A percentile compares a stretch with the other conserved stretches of the same genome.
Evolutionary conservation across 768 basidiomycete genomes (phyloP).

Genomic region (Trichaptum fuscoviolaceum): DNA sequence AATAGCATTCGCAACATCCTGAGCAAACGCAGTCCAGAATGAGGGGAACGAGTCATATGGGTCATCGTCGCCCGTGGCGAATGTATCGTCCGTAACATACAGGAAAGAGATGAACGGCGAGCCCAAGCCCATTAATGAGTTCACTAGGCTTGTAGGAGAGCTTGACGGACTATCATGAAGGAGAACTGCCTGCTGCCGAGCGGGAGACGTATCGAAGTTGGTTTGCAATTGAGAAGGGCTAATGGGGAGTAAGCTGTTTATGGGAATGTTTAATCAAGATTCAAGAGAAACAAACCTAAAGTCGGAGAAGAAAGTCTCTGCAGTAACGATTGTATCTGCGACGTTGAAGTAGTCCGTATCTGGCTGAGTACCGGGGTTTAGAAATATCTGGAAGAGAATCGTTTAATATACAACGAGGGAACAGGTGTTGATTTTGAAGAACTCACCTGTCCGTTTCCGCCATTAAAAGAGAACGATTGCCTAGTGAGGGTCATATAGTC

Average conservation of each 20-base stretch:
- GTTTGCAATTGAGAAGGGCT: constrained; percentile 22
- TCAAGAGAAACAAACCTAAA: constrained; percentile 26
- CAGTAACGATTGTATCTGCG: constrained; percentile 26
- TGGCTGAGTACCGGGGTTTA: constrained; percentile 26
- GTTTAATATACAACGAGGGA: not conserved
- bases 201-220: constrained; percentile 10
- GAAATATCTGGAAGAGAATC: constrained; percentile 17
- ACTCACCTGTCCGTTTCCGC: not conserved
- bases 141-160: constrained; percentile 20
- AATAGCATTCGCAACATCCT: not conserved
- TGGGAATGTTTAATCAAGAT: not conserved
- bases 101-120: constrained; percentile 22
- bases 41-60: constrained; percentile 19
- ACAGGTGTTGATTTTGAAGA: not conserved
- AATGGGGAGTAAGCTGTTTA: not conserved
- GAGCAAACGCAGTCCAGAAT: not conserved
- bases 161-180: constrained; percentile 27
- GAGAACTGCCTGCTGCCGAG: constrained; percentile 27
- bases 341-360: constrained; percentile 23
- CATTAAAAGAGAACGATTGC: constrained; percentile 12
- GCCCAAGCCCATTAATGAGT: constrained; percentile 14
- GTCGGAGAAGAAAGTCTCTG: constrained; percentile 22
- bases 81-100: constrained; percentile 27
- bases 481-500: constrained; percentile 17
- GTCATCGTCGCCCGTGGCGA: constrained; percentile 9